Percentiles rank a stretch among this genome's conserved stretches.
These are phyloP conservation scores for Pseudogymnoascus sp. DNA, from an alignment of 2,329 filamentous ascomycete species.

Conservation along the genomic window DNA sequence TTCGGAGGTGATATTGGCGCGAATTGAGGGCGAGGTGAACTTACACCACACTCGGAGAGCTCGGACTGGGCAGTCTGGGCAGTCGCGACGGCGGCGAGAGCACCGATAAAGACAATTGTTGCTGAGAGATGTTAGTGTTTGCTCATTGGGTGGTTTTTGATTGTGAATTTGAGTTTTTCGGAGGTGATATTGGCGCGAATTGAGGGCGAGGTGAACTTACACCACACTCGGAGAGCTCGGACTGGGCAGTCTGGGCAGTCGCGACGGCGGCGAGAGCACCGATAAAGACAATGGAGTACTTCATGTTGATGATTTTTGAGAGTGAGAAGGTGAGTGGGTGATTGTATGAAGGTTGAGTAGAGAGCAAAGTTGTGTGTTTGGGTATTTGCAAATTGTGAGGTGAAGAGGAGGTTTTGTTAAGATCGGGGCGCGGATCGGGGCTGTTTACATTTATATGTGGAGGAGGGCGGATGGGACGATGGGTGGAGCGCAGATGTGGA, in stretches of 20 bases:
- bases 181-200: neutral
- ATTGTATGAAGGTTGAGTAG: neutral
- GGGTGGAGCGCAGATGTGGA: neutral
- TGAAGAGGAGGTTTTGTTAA: neutral
- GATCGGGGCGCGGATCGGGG: neutral
- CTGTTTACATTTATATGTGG: constrained; percentile 6
- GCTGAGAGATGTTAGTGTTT: constrained; percentile 17
- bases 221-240: neutral
- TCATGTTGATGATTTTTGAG: neutral
- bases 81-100: no score
- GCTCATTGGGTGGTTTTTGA: neutral
- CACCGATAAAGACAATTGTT: no score
- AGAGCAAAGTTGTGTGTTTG: neutral
- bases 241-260: neutral
- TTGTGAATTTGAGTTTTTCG: neutral
- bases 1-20: neutral
- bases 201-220: neutral
- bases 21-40: neutral
- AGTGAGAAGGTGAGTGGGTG: neutral
- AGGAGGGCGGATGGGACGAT: neutral
- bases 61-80: neutral
- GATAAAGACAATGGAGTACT: constrained; percentile 1
- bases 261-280: neutral
- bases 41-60: neutral
- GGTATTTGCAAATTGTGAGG: neutral